These are phyloP conservation scores for Pichia sp. DNA, from an alignment of 1,139 yeast genomes.

Conservation along the genomic window DNA sequence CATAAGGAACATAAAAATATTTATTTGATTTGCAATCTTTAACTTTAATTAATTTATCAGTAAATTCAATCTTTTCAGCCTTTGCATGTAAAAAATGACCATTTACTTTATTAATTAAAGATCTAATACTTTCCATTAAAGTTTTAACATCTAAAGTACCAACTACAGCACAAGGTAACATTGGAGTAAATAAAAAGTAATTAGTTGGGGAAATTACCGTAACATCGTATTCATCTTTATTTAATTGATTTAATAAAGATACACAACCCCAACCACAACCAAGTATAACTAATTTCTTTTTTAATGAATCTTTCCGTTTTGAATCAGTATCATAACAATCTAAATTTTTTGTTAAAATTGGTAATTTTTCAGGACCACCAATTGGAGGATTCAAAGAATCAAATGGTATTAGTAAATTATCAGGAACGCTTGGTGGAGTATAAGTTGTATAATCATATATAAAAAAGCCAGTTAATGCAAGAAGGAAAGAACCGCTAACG, in stretches of 20 bases:
- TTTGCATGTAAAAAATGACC: slow-evolving; percentile 55
- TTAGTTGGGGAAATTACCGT: slow-evolving; percentile 58
- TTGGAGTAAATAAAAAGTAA: slow-evolving; percentile 53
- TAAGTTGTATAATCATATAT: slow-evolving; percentile 59
- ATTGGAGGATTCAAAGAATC: slow-evolving; percentile 45
- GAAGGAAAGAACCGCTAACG: slow-evolving; percentile 35
- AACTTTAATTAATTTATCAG: slow-evolving; percentile 49
- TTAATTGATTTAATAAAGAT: slow-evolving; percentile 39
- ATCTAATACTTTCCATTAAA: slow-evolving; percentile 52
- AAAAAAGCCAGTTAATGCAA: slow-evolving; percentile 41
- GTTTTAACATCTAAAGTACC: slow-evolving; percentile 52
- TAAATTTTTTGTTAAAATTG: slow-evolving; percentile 45
- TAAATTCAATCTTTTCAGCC: slow-evolving; percentile 47
- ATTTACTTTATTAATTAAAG: slow-evolving; percentile 40
- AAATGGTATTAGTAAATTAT: slow-evolving; percentile 35
- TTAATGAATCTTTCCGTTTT: slow-evolving; percentile 35
- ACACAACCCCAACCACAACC: slow-evolving; percentile 64
- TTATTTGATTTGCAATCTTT: slow-evolving; percentile 30
- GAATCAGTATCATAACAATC: slow-evolving; percentile 47
- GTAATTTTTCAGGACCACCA: slow-evolving; percentile 68
- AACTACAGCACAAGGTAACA: slow-evolving; percentile 56
- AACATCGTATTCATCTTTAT: slow-evolving; percentile 46
- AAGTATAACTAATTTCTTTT: slow-evolving; percentile 48
- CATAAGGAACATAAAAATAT: slow-evolving; percentile 59
- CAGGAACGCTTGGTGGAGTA: slow-evolving; percentile 22